Evolutionary conservation across 163 green algal species (phyloP).

Genomic region (Prototheca stagnorum): DNA sequence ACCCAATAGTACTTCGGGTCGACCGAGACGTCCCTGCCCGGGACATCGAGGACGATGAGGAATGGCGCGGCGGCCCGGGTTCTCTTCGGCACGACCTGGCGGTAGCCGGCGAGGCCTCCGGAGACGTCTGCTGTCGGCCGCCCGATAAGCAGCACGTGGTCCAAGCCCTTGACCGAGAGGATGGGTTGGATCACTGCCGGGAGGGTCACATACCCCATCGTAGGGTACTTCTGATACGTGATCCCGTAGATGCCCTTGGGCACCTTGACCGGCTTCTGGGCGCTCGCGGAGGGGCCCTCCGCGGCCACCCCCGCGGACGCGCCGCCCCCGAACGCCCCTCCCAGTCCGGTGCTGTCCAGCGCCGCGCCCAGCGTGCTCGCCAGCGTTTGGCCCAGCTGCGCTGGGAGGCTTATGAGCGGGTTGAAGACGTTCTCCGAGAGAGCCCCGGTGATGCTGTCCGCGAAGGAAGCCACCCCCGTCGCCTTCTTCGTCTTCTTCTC

Average conservation of each 20-base stretch:
- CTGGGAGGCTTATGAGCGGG: too few relatives aligned
- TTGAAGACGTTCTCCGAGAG: too few relatives aligned
- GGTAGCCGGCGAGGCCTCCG: conserved; percentile 12
- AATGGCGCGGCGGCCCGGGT: conserved; percentile 13
- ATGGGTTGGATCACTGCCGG: conserved; percentile 15
- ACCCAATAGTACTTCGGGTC: conserved; percentile 21
- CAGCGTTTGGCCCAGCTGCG: too few relatives aligned
- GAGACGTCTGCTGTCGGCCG: conserved; percentile 11
- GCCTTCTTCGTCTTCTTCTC: too few relatives aligned
- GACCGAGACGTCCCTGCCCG: conserved; percentile 5
- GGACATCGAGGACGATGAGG: conserved; percentile 16
- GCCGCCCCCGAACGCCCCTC: too few relatives aligned
- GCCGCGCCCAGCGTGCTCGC: too few relatives aligned
- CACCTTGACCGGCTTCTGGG: not conserved
- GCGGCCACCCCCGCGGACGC: too few relatives aligned
- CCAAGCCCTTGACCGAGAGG: conserved; percentile 12
- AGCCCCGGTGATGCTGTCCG: too few relatives aligned
- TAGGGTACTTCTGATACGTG: conserved; percentile 11
- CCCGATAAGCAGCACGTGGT: conserved; percentile 17
- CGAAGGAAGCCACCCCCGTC: too few relatives aligned
- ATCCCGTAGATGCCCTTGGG: conserved; percentile 2
- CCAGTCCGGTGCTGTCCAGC: too few relatives aligned
- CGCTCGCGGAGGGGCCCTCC: too few relatives aligned
- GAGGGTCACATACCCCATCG: conserved; percentile 16
- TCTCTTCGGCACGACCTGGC: conserved; percentile 9